These are phyloP conservation scores for Pittosporum tobira DNA, from an alignment of 129 eudicot species.

Conservation along the genomic window DNA sequence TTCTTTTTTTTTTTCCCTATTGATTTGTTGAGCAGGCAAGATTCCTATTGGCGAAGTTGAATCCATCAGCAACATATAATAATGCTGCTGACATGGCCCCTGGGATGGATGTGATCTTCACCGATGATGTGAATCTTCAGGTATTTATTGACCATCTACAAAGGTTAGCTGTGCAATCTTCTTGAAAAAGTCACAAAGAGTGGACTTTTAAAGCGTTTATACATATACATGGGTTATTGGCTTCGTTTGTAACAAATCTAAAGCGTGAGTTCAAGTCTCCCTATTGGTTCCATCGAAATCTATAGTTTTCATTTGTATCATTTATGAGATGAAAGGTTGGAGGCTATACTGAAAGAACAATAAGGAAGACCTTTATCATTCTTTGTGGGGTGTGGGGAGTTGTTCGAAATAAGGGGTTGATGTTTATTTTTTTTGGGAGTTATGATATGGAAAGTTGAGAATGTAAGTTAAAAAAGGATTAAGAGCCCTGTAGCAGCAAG, in stretches of 20 bases:
- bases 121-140: conserved; percentile 94
- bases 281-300: not conserved
- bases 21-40: conserved; percentile 78
- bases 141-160: conserved; percentile 97
- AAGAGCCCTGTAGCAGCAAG: conserved; percentile 6
- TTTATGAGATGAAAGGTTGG: not conserved
- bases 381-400: conserved; percentile 2
- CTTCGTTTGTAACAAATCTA: conserved; percentile 1
- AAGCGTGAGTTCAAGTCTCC: not conserved
- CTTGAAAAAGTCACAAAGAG: conserved; percentile 28
- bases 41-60: conserved; percentile 82
- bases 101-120: conserved; percentile 79
- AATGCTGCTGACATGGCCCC: conserved; percentile 59
- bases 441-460: conserved; percentile 5
- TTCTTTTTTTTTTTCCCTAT: not conserved
- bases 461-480: conserved; percentile 1
- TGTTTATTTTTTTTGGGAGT: conserved; percentile 1
- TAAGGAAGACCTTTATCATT: not conserved
- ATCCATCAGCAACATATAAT: conserved; percentile 89
- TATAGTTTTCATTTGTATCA: conserved; percentile 5
- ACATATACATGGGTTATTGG: no score
- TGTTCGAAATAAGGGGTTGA: not conserved
- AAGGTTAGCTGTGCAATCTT: conserved; percentile 83
- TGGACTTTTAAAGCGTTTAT: not conserved
- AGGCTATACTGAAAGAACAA: not conserved